phyloP scores from a whole-genome alignment of 2,329 filamentous ascomycete species.

The Cercospora beticola region DNA sequence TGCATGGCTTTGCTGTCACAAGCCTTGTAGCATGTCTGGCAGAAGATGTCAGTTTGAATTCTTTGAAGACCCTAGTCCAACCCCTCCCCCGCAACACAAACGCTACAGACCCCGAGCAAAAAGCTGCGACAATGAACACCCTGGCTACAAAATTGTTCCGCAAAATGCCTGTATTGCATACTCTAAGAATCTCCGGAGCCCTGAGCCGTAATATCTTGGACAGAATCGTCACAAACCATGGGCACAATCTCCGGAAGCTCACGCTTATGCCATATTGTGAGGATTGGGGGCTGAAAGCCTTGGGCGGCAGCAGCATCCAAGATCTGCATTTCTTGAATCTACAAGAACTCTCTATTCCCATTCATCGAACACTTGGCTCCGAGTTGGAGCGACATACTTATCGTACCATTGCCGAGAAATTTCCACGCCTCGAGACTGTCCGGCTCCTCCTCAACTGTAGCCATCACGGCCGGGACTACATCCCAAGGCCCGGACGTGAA shows the following conservation, averaged over 20 bases:
- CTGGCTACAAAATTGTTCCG: neutral
- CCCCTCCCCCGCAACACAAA: too few relatives aligned
- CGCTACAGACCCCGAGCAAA: too few relatives aligned
- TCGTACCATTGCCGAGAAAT: neutral
- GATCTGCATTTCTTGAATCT: neutral
- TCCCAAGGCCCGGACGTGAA: neutral
- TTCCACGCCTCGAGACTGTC: neutral
- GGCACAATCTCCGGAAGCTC: neutral
- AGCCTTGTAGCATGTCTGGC: neutral
- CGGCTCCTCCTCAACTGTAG: neutral
- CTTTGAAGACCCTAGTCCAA: neutral
- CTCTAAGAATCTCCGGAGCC: neutral
- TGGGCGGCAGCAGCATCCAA: neutral
- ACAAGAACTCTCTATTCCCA: neutral
- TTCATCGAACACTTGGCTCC: neutral
- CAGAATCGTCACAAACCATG: neutral
- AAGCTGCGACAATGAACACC: too few relatives aligned
- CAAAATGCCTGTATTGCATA: neutral
- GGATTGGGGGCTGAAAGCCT: neutral
- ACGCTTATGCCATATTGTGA: neutral
- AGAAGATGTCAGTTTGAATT: neutral
- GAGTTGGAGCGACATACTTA: neutral
- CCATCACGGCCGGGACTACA: neutral
- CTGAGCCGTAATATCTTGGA: neutral
- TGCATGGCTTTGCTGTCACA: neutral